Conservation (phyloP, 176 grass and related monocot species). For the Oryza longistaminata region DNA sequence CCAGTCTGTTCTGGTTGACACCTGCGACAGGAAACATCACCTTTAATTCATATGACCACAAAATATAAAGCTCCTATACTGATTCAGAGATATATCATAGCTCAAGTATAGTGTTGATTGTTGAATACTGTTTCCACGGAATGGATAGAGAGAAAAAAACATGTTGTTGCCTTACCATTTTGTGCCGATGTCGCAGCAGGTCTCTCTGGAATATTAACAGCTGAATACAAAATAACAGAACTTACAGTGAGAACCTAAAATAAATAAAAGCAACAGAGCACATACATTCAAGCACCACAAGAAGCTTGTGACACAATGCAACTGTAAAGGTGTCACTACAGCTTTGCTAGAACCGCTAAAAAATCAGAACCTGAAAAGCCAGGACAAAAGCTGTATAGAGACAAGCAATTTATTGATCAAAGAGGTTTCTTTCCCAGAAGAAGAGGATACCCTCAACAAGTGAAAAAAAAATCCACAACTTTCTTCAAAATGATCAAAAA, state of each 20-base stretch:
- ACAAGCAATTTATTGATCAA: constrained; percentile 12
- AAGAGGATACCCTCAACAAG: not conserved
- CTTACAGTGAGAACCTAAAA: constrained; percentile 9
- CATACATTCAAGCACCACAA: not conserved
- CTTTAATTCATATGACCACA: not conserved
- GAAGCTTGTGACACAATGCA: constrained; percentile 31
- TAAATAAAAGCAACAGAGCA: constrained; percentile 14
- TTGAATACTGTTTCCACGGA: not conserved
- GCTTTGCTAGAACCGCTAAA: constrained; percentile 25
- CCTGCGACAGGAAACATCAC: constrained; percentile 39
- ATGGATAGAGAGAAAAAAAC: not conserved
- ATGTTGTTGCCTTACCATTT: constrained; percentile 52
- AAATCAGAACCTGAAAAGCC: constrained; percentile 4
- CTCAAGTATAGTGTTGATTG: not conserved
- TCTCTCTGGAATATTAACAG: constrained; percentile 83
- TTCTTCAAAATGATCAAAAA: not conserved
- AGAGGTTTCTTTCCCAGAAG: not conserved
- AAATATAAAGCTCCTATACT: not conserved
- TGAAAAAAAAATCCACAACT: not conserved
- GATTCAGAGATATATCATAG: not conserved
- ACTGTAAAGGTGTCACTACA: constrained; percentile 13
- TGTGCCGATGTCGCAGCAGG: constrained; percentile 72
- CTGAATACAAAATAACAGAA: constrained; percentile 46
- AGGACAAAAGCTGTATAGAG: not conserved
- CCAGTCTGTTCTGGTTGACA: constrained; percentile 45